Conservation (phyloP, 2,329 filamentous ascomycete species). For the Plectosphaerella sp. region DNA sequence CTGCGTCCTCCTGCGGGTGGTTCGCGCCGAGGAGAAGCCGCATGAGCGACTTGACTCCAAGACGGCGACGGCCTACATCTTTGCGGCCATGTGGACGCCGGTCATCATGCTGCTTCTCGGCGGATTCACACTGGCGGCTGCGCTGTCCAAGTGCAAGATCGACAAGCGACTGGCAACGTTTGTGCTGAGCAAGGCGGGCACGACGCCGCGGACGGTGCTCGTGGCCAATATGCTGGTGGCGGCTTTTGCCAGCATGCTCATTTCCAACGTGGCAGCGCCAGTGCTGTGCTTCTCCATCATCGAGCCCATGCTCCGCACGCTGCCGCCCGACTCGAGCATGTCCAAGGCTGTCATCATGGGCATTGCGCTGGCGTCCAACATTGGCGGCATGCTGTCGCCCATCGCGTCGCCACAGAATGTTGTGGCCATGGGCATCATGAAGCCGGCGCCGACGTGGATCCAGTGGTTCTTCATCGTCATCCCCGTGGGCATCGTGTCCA, state of each 20-base stretch:
- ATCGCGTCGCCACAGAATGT: conserved; percentile 98
- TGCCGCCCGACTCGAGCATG: conserved; percentile 86
- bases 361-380: conserved; percentile 91
- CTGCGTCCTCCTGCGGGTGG: conserved; percentile 79
- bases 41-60: conserved; percentile 65
- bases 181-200: conserved; percentile 92
- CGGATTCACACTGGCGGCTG: conserved; percentile 92
- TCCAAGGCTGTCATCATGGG: conserved; percentile 93
- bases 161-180: conserved; percentile 96
- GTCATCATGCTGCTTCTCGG: conserved; percentile 98
- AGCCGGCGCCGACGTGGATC: conserved; percentile 84
- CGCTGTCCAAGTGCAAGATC: conserved; percentile 94
- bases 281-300: conserved; percentile 98
- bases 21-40: conserved; percentile 63
- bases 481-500: conserved; percentile 85
- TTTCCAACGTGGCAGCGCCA: conserved; percentile 95
- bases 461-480: conserved; percentile 96
- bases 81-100: conserved; percentile 97
- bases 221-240: conserved; percentile 99
- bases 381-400: conserved; percentile 92
- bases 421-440: conserved; percentile 94
- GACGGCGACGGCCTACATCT: conserved; percentile 77
- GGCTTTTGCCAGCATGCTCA: conserved; percentile 97
- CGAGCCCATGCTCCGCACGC: conserved; percentile 90
- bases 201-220: conserved; percentile 80